phyloP scores from a whole-genome alignment of 108 stramenopile genomes.

The Conticribra weissflogii region DNA sequence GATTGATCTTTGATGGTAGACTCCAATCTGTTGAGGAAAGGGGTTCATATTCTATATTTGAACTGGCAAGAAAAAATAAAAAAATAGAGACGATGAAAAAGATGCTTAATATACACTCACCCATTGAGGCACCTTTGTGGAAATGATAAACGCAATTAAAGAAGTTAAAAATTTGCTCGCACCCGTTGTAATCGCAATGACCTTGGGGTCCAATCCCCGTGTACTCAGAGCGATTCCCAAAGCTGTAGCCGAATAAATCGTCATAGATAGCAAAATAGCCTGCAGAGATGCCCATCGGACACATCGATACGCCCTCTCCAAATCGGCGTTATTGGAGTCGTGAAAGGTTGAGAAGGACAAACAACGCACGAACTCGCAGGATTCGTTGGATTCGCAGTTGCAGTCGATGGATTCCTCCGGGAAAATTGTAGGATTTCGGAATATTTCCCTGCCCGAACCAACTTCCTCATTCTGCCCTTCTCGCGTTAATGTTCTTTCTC shows the following conservation, averaged over 20 bases:
- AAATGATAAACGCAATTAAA: slow-evolving; percentile 31
- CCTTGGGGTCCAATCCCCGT: slow-evolving; percentile 36
- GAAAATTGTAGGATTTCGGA: too few species aligned
- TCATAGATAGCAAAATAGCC: slow-evolving; percentile 21
- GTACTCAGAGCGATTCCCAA: slow-evolving; percentile 16
- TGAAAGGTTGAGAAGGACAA: not conserved
- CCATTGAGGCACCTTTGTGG: slow-evolving; percentile 51
- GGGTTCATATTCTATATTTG: not conserved
- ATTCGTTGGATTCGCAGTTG: not conserved
- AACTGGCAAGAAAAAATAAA: not conserved
- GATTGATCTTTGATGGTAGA: slow-evolving; percentile 46
- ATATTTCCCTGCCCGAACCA: too few species aligned
- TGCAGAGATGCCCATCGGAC: slow-evolving; percentile 24
- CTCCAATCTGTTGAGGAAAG: slow-evolving; percentile 28
- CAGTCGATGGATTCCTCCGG: not conserved
- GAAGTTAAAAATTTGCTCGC: slow-evolving; percentile 27
- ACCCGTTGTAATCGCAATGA: slow-evolving; percentile 31
- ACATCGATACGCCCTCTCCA: slow-evolving; percentile 5
- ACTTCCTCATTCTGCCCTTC: too few species aligned
- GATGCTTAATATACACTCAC: slow-evolving; percentile 23
- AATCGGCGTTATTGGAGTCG: not conserved
- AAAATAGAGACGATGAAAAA: not conserved
- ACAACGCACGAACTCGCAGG: not conserved
- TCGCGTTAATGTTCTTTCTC: too few species aligned
- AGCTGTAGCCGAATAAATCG: slow-evolving; percentile 27